Evolutionary conservation across 768 basidiomycete genomes (phyloP).

Genomic region (Boletus vinaceobasis): DNA sequence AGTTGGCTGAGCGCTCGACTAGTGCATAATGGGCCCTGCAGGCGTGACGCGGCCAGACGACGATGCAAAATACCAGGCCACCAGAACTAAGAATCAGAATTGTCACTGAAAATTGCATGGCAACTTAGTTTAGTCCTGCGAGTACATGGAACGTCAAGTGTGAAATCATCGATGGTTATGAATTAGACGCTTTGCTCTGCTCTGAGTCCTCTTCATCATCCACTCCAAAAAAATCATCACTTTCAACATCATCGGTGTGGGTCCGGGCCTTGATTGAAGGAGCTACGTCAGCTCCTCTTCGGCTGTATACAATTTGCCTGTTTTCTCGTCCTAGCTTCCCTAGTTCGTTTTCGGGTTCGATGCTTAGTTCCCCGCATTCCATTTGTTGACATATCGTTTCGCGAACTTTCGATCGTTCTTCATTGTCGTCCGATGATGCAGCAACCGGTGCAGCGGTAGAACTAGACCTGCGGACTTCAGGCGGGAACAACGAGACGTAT

Average conservation of each 20-base stretch:
- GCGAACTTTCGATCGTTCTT: conserved; percentile 57
- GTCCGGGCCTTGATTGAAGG: conserved; percentile 4
- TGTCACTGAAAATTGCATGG: not conserved
- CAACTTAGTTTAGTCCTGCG: conserved; percentile 54
- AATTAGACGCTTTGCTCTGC: conserved; percentile 15
- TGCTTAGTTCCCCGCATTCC: conserved; percentile 52
- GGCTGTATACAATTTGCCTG: not conserved
- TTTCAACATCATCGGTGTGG: conserved; percentile 11
- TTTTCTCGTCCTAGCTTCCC: conserved; percentile 8
- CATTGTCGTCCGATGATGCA: conserved; percentile 32
- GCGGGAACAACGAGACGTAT: conserved; percentile 89
- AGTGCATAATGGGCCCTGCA: too few species aligned
- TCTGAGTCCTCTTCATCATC: conserved; percentile 20
- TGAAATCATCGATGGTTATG: not conserved
- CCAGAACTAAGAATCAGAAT: not conserved
- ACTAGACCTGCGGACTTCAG: conserved; percentile 41
- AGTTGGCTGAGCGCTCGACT: too few species aligned
- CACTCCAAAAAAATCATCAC: conserved; percentile 30
- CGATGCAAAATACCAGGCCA: not conserved
- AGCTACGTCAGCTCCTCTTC: not conserved
- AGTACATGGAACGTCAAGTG: conserved; percentile 53
- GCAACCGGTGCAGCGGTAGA: conserved; percentile 6
- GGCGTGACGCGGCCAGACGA: too few species aligned
- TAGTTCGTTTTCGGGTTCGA: conserved; percentile 55
- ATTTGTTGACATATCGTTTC: conserved; percentile 57